Base-by-base conservation (phyloP, 768 basidiomycete species). In the Tylopilus plumbeoviolaceoides region DNA sequence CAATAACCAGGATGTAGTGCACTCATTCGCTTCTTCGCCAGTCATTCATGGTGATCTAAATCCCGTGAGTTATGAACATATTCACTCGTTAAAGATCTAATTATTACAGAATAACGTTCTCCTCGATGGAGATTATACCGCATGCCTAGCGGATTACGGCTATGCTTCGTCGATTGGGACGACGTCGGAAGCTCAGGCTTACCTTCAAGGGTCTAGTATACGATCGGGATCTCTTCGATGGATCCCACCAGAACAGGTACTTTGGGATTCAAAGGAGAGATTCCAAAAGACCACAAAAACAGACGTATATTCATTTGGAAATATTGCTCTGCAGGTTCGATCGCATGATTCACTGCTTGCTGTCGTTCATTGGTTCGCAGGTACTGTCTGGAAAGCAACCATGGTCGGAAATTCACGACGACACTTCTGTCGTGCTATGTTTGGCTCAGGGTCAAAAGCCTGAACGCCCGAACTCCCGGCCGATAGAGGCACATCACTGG, bases 91-190 rank as follows among this genome's bases (percentile, higher is more conserved):
- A 10, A 7, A 35, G 14, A 27, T 17, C 41, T 52, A 35, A 53
- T 14, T 3, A 3, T 28, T 15, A 30, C 36, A 62, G 61, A 59
- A 52, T 5, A 62, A 62, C 18, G 42, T 62, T 21, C 53, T 63
- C 27, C 42, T 59, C 14, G 54, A 58, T 18, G 56, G 33, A 33
- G 31, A 53, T 2, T 58, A 69, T 23, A 70, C 68, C 27, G 75
- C 70, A 1, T 66, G 68, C 15, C 58, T 79, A 6, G 69, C 71
- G 50, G 78, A 78, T 51, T 78, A 75, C 51, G 77, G 77, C 4
- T 30, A 63, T 40, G 63, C 67, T 21, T 73, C 75, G 0, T 12
- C 48, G 8, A 17, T 56, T 7, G 55, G 39, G 8, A 20, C 35
- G 18, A 50, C 28, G 8, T 36, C 48, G 0, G 56, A 54, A 31